Conservation (phyloP, 2,329 filamentous ascomycete genomes). For the Arthrobotrys entomopaga region DNA sequence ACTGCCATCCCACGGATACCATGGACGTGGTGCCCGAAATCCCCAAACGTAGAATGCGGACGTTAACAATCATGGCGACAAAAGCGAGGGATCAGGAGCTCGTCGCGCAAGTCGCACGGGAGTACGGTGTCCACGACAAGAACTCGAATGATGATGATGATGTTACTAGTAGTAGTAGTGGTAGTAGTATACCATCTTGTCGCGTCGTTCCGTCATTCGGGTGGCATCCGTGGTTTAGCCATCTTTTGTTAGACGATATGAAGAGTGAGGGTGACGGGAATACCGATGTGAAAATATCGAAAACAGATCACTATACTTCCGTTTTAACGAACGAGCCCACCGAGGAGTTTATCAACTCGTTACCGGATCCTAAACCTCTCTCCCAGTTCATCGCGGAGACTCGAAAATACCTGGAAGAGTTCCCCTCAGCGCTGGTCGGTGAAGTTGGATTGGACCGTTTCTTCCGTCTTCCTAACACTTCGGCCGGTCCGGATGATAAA, state of each 20-base stretch:
- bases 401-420: slow-evolving; percentile 66
- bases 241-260: slow-evolving; percentile 76
- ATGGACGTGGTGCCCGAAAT: slow-evolving; percentile 70
- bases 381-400: slow-evolving; percentile 70
- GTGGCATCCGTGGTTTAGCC: slow-evolving; percentile 88
- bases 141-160: slow-evolving; percentile 49
- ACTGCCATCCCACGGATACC: slow-evolving; percentile 78
- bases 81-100: slow-evolving; percentile 78
- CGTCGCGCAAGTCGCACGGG: slow-evolving; percentile 71
- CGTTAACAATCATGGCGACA: slow-evolving; percentile 80
- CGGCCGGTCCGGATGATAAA: slow-evolving; percentile 72
- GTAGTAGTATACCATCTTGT: slow-evolving; percentile 58
- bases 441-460: slow-evolving; percentile 81
- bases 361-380: slow-evolving; percentile 72
- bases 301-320: slow-evolving; percentile 70
- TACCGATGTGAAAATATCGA: slow-evolving; percentile 15
- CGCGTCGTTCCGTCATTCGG: slow-evolving; percentile 77
- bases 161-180: too few species aligned
- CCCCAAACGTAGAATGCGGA: slow-evolving; percentile 55
- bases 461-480: slow-evolving; percentile 73
- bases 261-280: slow-evolving; percentile 56
- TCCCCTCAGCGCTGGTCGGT: slow-evolving; percentile 75
- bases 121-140: slow-evolving; percentile 65
- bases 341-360: slow-evolving; percentile 63
- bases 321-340: slow-evolving; percentile 70